phyloP scores from a whole-genome alignment of 148 eudicot genomes.

The Silene conica region DNA sequence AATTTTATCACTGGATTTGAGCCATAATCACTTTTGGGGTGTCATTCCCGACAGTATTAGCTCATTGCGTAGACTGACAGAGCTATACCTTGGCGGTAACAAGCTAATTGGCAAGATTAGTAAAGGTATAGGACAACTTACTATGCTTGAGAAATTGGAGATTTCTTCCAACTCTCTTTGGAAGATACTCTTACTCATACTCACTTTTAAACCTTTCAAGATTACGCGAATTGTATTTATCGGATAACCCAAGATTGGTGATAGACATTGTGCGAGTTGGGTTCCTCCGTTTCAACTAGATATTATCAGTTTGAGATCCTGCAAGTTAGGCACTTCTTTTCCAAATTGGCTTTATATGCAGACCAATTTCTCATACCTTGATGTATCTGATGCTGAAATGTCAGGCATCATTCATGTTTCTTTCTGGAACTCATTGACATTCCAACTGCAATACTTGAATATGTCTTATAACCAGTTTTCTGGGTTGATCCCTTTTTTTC shows the following conservation, averaged over 20 bases:
- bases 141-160: too few species aligned
- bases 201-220: too few species aligned
- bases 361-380: conserved; percentile 6
- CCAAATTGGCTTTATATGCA: conserved; percentile 9
- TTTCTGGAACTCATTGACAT: conserved; percentile 7
- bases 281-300: conserved; percentile 8
- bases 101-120: conserved; percentile 17
- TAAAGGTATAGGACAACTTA: conserved; percentile 9
- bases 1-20: too few species aligned
- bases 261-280: conserved; percentile 17
- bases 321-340: conserved; percentile 2
- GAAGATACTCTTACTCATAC: too few species aligned
- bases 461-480: too few species aligned
- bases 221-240: too few species aligned
- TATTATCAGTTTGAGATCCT: background rate
- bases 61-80: background rate
- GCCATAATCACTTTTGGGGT: too few species aligned
- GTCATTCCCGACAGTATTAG: background rate
- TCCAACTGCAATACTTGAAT: background rate
- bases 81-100: conserved; percentile 14
- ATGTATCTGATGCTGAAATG: conserved; percentile 7
- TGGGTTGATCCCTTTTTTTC: too few species aligned
- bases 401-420: conserved; percentile 2
- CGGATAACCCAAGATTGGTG: background rate
- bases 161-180: too few species aligned